phyloP scores from a whole-genome alignment of 1,284 basidiomycete species.

The Hymenochaete sp. region DNA sequence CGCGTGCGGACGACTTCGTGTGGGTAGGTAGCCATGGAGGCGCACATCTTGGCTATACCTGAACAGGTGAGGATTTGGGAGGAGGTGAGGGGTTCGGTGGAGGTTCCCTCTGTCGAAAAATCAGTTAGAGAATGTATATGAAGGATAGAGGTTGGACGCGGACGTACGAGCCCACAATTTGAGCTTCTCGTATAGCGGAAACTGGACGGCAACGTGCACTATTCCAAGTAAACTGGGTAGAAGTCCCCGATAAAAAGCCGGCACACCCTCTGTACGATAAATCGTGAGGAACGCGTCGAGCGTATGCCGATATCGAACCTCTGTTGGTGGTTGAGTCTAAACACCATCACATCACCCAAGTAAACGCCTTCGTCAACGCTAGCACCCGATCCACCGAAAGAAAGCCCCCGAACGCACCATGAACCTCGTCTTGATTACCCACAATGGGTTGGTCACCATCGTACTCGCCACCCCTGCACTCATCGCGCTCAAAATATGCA shows the following conservation, averaged over 20 bases:
- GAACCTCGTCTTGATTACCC: slow-evolving; percentile 96
- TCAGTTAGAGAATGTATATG: slow-evolving; percentile 4
- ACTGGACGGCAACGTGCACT: slow-evolving; percentile 88
- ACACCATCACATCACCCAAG: no score
- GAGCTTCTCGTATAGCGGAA: slow-evolving; percentile 89
- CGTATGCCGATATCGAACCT: slow-evolving; percentile 77
- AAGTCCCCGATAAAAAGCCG: slow-evolving; percentile 88
- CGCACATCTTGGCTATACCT: slow-evolving; percentile 87
- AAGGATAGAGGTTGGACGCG: slow-evolving; percentile 9
- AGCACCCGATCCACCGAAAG: neutral
- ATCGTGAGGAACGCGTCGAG: slow-evolving; percentile 81
- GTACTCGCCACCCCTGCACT: slow-evolving; percentile 85
- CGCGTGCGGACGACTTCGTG: slow-evolving; percentile 93
- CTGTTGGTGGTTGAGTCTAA: slow-evolving; percentile 68
- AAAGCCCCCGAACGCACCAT: slow-evolving; percentile 61
- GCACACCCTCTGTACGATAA: slow-evolving; percentile 74
- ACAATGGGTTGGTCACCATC: slow-evolving; percentile 85
- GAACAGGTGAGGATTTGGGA: slow-evolving; percentile 78
- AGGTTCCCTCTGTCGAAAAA: slow-evolving; percentile 38
- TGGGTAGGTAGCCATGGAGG: slow-evolving; percentile 88
- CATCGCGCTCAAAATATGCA: slow-evolving; percentile 91
- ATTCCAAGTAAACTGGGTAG: slow-evolving; percentile 86
- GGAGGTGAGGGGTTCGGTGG: slow-evolving; percentile 52
- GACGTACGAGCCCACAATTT: slow-evolving; percentile 76
- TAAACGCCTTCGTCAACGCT: slow-evolving; percentile 7